phyloP scores from a whole-genome alignment of 2,329 filamentous ascomycete genomes.

The Laburnicola sp. region DNA sequence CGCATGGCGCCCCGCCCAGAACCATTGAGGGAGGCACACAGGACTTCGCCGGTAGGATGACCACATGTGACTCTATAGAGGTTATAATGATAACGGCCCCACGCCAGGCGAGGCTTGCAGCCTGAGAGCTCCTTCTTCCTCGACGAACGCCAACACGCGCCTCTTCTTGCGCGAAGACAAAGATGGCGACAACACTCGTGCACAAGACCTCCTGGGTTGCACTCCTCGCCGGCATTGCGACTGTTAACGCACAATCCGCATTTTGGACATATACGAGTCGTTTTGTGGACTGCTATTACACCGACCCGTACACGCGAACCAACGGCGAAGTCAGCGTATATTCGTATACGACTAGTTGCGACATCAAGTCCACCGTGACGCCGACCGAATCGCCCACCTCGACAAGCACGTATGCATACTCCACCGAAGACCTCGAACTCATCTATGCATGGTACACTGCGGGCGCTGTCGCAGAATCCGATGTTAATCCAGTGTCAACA shows the following conservation, averaged over 20 bases:
- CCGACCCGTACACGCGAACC: conserved; percentile 13
- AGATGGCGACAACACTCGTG: conserved; percentile 23
- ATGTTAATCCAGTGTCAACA: conserved; percentile 23
- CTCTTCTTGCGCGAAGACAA: conserved; percentile 7
- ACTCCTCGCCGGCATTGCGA: conserved; percentile 16
- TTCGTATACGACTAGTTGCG: conserved; percentile 9
- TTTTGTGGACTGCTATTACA: conserved; percentile 16
- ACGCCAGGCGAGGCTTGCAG: conserved; percentile 11
- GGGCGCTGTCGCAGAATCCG: conserved; percentile 26
- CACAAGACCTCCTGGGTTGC: conserved; percentile 17
- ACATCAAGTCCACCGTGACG: conserved; percentile 31
- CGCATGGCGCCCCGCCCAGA: neutral
- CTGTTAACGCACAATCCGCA: conserved; percentile 19
- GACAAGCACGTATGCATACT: conserved; percentile 1
- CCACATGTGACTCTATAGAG: neutral
- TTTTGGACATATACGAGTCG: conserved; percentile 34
- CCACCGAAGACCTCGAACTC: conserved; percentile 18
- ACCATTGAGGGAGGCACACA: neutral
- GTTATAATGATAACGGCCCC: conserved; percentile 28
- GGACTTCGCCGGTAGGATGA: too few relatives aligned
- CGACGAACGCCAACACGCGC: conserved; percentile 3
- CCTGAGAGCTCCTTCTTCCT: conserved; percentile 14
- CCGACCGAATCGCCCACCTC: conserved; percentile 20
- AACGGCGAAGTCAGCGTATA: conserved; percentile 6
- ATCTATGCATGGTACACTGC: conserved; percentile 28